These are phyloP conservation scores for Yarrowia divulgata DNA, from an alignment of 805 yeast species.

Conservation along the genomic window DNA sequence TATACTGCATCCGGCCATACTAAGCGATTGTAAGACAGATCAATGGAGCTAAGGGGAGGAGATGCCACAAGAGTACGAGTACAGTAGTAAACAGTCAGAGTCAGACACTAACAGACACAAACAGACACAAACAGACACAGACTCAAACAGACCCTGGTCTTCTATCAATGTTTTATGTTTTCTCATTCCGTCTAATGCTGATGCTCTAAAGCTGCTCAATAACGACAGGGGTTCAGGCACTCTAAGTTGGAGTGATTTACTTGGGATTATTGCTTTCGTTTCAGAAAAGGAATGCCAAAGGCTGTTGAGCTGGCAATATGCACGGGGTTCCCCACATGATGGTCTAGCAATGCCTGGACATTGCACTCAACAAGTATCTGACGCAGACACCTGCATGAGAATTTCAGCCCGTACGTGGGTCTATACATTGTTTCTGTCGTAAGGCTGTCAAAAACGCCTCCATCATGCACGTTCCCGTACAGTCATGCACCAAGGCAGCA, in stretches of 20 bases:
- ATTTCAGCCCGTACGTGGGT: neutral
- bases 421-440: conserved; percentile 7
- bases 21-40: neutral
- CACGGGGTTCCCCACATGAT: conserved; percentile 6
- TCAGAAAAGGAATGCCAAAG: neutral
- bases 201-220: too few species aligned
- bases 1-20: neutral
- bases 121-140: neutral
- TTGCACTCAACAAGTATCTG: neutral
- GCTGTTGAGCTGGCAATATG: neutral
- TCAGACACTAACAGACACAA: too few species aligned
- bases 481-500: conserved; percentile 5
- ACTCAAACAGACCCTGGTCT: too few species aligned
- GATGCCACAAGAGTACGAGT: too few species aligned
- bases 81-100: too few species aligned
- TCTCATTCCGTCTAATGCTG: too few species aligned
- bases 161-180: too few species aligned
- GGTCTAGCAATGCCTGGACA: neutral
- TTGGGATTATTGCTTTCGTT: neutral
- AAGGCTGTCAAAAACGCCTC: neutral
- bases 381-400: neutral
- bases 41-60: neutral
- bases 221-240: neutral
- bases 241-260: neutral
- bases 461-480: neutral